Evolutionary conservation across 2,329 filamentous ascomycete genomes (phyloP).

Genomic region (Xylaria sp.): DNA sequence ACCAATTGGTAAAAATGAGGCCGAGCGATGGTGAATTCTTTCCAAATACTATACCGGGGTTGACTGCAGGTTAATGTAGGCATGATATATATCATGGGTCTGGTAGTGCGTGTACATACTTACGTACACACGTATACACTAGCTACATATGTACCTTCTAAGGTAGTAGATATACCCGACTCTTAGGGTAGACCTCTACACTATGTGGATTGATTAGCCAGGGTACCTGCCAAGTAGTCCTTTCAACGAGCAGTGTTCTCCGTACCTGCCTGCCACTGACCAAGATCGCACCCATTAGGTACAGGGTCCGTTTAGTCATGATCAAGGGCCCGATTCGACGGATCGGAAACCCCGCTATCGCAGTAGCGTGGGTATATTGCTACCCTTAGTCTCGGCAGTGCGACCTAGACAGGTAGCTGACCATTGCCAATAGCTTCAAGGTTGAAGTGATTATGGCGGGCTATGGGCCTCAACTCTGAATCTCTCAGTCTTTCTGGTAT

Average conservation of each 20-base stretch:
- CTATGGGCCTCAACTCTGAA: no score
- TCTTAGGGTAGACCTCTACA: no score
- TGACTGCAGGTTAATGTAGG: constrained; percentile 1
- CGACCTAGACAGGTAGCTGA: neutral
- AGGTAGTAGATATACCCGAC: no score
- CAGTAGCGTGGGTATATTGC: neutral
- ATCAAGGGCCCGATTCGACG: neutral
- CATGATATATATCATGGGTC: neutral
- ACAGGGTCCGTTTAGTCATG: neutral
- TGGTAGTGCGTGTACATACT: neutral
- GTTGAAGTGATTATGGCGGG: no score
- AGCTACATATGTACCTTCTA: no score
- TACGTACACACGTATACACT: neutral
- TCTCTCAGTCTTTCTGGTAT: neutral
- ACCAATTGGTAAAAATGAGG: constrained; percentile 7
- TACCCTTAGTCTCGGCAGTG: neutral
- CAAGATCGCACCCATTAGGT: neutral
- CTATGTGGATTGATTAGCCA: no score
- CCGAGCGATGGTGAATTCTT: constrained; percentile 3
- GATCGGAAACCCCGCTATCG: constrained; percentile 6
- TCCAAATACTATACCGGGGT: constrained; percentile 19
- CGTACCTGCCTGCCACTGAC: neutral
- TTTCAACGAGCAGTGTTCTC: neutral
- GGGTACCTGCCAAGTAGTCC: no score
- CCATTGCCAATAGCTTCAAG: neutral